Conservation (phyloP, 2,329 filamentous ascomycete genomes). For the Tothia fuscella region DNA sequence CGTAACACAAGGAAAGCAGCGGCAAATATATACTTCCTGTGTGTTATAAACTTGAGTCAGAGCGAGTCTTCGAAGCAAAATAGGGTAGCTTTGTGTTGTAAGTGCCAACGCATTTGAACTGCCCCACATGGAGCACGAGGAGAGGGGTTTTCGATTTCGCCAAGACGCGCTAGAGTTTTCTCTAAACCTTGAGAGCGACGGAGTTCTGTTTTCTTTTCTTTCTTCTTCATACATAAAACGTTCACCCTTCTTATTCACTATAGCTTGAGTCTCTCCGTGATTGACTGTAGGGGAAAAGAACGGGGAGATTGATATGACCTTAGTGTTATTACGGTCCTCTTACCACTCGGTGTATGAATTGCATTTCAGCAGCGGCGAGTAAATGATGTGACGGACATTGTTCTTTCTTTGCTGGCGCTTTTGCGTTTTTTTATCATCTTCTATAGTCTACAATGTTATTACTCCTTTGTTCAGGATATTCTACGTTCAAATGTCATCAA, state of each 20-base stretch:
- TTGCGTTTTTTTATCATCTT: neutral
- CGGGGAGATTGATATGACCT: slow-evolving; percentile 2
- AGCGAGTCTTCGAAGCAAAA: too few relatives aligned
- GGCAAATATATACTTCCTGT: too few relatives aligned
- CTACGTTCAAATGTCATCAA: neutral
- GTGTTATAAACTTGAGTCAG: too few relatives aligned
- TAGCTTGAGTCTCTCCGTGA: slow-evolving; percentile 6
- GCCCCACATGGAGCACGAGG: too few relatives aligned
- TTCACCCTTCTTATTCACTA: slow-evolving; percentile 9
- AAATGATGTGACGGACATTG: slow-evolving; percentile 10
- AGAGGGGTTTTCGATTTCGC: too few relatives aligned
- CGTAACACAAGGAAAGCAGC: too few relatives aligned
- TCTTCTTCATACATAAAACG: neutral
- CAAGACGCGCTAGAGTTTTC: too few relatives aligned
- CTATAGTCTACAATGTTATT: neutral
- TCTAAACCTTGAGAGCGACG: too few relatives aligned
- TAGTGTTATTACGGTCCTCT: slow-evolving; percentile 1
- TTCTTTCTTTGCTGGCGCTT: neutral
- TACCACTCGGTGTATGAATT: slow-evolving; percentile 5
- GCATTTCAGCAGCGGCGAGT: slow-evolving; percentile 4
- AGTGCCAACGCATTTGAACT: too few relatives aligned
- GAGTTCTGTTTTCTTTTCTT: neutral
- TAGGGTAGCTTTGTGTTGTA: too few relatives aligned
- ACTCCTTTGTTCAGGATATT: neutral
- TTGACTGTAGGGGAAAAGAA: slow-evolving; percentile 6